Evolutionary conservation across 768 basidiomycete genomes (phyloP), one percentile per base, ranked within the genome.

Genomic region (Tricholomella constricta): DNA sequence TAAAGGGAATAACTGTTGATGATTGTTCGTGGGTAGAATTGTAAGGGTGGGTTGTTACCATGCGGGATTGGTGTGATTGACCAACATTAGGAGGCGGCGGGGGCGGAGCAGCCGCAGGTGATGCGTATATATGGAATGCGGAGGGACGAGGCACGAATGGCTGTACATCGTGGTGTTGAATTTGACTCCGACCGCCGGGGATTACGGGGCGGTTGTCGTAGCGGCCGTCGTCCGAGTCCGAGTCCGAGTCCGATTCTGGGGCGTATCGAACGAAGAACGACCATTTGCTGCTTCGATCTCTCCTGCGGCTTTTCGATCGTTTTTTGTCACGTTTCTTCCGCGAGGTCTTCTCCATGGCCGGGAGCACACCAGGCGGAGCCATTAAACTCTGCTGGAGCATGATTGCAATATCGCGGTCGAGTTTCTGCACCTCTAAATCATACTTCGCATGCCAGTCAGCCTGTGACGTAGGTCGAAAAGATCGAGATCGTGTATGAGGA

Each of bases 271-370:
- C n/a, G 36, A 17, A 34, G 42, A 23, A 29, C 41, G 20, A 34
- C 55, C 44, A 52, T 36, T 62, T 62, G n/a, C 52, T 55, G 12
- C 45, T 23, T 26, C 59, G 50, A 14, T 58, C 52, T 34, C 52
- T 45, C 45, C 35, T 32, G 34, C 26, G 31, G 10, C 29, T 29
- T 25, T 15, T 35, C 15, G 34, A 25, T 2, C 38, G 42, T 23
- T 47, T 15, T 12, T 26, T 43, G 2, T 50, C 40, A 6, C 46
- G 27, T 32, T 14, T 10, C 10, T 17, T 45, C 52, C 9, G 23
- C 49, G 20, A 52, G 3, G 23, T 11, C 35, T 19, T 32, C 10
- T 10, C 31, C 3, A 32, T n/a, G n/a, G n/a, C n/a, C n/a, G 34
- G 42, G n/a, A 51, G 23, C 22, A 29, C 23, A 2, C 38, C 26